phyloP scores from a whole-genome alignment of 2,329 filamentous ascomycete species.

The Akanthomyces lecanii region DNA sequence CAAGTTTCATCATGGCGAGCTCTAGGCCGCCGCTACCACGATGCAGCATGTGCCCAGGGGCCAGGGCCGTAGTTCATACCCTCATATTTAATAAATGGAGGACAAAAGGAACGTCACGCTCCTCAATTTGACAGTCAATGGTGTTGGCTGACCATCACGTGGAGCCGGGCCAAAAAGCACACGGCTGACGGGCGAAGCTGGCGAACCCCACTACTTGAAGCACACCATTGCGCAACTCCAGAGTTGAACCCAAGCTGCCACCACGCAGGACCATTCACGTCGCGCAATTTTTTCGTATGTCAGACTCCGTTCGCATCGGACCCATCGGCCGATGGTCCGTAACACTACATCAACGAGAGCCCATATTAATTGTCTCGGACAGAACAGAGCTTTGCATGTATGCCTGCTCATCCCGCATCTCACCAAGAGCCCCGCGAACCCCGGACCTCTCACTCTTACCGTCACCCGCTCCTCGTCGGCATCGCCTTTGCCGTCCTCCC shows the following conservation, averaged over 20 bases:
- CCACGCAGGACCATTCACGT: not conserved
- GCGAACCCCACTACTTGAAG: constrained; percentile 3
- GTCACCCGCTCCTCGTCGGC: not conserved
- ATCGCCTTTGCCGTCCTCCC: not conserved
- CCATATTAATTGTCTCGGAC: not conserved
- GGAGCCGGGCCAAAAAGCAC: not conserved
- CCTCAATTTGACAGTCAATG: not conserved
- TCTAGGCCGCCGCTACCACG: not conserved
- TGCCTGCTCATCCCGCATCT: constrained; percentile 2
- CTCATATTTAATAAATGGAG: not conserved
- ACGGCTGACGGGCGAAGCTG: not conserved
- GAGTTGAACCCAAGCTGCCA: not conserved
- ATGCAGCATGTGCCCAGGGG: not conserved
- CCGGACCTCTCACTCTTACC: not conserved
- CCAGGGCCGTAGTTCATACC: not conserved
- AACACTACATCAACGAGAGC: not conserved
- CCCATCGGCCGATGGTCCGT: constrained; percentile 13
- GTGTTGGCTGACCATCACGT: not conserved
- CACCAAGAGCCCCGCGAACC: constrained; percentile 6
- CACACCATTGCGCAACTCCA: constrained; percentile 6
- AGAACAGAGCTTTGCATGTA: not conserved
- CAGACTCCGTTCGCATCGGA: not conserved
- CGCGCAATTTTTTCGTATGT: not conserved
- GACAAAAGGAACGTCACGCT: too few species aligned
- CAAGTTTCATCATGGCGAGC: not conserved